Conservation (phyloP, 2,329 filamentous ascomycete genomes). For the Xylariaceae sp. region DNA sequence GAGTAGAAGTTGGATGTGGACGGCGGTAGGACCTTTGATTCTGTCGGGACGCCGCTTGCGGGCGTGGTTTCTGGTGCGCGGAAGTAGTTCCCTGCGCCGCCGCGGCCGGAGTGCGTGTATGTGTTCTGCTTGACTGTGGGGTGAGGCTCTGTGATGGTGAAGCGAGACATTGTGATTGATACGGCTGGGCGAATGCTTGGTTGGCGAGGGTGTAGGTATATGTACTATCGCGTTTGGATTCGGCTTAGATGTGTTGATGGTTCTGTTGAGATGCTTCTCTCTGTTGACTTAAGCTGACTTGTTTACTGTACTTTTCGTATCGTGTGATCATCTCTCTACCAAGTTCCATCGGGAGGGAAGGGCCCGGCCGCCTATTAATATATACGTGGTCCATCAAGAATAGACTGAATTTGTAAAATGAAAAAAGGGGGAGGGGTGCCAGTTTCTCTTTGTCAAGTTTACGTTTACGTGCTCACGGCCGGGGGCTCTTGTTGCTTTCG, state of each 20-base stretch:
- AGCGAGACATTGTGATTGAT: conserved; percentile 36
- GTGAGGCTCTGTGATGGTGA: conserved; percentile 47
- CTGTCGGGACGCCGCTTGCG: conserved; percentile 43
- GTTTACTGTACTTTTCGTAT: background rate
- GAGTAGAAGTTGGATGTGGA: conserved; percentile 54
- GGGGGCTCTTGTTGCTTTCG: background rate
- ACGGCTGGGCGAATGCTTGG: conserved; percentile 1
- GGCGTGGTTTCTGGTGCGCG: conserved; percentile 42
- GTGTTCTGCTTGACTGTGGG: conserved; percentile 44
- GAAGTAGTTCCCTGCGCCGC: conserved; percentile 54
- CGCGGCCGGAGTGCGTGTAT: conserved; percentile 52
- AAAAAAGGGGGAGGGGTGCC: conserved; percentile 8
- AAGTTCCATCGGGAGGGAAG: conserved; percentile 6
- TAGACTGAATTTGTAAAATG: conserved; percentile 1
- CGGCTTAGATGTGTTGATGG: too few relatives aligned
- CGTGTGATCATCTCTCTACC: background rate
- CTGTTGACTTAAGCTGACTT: background rate
- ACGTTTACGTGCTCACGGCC: conserved; percentile 22
- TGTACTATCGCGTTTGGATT: too few relatives aligned
- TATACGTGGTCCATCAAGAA: conserved; percentile 22
- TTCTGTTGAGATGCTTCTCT: too few relatives aligned
- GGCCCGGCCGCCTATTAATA: conserved; percentile 20
- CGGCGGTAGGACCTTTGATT: conserved; percentile 42
- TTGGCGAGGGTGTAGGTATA: conserved; percentile 15
- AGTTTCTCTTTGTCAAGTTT: conserved; percentile 32